Evolutionary conservation across 345 rosid species (phyloP).

Genomic region (Trapa incisa): DNA sequence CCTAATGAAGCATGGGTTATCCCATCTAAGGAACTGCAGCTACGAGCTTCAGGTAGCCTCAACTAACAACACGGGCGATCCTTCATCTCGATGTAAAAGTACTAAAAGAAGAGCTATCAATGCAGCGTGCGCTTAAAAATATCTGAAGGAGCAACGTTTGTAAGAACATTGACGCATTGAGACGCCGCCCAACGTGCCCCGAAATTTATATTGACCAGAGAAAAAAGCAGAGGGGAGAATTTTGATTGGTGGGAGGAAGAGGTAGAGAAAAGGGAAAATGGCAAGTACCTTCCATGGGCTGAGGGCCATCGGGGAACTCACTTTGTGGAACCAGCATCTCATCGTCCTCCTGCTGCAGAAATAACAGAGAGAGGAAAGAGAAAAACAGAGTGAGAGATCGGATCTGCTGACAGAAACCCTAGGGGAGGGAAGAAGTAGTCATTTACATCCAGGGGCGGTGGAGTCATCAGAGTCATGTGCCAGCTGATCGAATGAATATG

Average conservation of each 20-base stretch:
- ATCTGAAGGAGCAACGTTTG: neutral
- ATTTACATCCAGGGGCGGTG: slow-evolving; percentile 39
- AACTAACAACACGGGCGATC: neutral
- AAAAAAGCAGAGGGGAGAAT: neutral
- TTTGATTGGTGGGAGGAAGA: neutral
- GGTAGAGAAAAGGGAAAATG: neutral
- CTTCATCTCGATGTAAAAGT: neutral
- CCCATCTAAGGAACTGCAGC: neutral
- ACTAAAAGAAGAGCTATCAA: neutral
- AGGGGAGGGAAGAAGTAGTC: neutral
- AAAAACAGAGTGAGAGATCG: slow-evolving; percentile 9
- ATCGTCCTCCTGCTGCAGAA: slow-evolving; percentile 42
- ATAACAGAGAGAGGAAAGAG: slow-evolving; percentile 8
- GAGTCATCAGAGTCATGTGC: slow-evolving; percentile 47
- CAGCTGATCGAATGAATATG: slow-evolving; percentile 18
- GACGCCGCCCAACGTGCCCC: neutral
- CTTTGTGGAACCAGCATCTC: slow-evolving; percentile 57
- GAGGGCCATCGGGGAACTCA: slow-evolving; percentile 43
- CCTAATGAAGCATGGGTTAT: neutral
- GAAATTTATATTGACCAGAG: neutral
- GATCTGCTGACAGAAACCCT: slow-evolving; percentile 36
- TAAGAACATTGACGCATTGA: neutral
- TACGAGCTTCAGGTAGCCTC: neutral
- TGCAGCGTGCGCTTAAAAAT: neutral
- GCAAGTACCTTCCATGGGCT: slow-evolving; percentile 44